Evolutionary conservation across 345 rosid species (phyloP).

Genomic region (Ricinus communis): DNA sequence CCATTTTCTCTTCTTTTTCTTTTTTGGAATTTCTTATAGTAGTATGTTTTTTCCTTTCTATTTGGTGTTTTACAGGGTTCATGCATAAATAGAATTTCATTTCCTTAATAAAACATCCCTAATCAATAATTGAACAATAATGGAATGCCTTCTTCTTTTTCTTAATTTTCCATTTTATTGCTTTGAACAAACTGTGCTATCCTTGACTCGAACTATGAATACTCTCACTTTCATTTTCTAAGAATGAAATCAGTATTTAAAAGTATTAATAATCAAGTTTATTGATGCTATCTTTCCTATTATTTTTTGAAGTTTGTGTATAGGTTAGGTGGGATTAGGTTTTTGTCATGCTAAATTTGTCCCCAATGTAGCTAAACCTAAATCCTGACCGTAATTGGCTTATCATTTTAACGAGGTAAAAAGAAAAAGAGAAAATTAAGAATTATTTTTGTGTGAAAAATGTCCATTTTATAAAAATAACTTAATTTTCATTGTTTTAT

Average conservation of each 20-base stretch:
- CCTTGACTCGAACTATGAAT: neutral
- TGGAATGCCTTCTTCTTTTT: neutral
- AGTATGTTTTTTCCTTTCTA: slow-evolving; percentile 18
- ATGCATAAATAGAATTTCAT: neutral
- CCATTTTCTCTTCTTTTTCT: neutral
- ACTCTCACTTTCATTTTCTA: neutral
- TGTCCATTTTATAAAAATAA: too few relatives aligned
- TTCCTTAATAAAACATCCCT: neutral
- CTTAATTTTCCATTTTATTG: neutral
- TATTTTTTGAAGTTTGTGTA: too few relatives aligned
- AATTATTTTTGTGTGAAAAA: too few relatives aligned
- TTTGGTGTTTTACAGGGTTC: neutral
- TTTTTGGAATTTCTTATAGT: neutral
- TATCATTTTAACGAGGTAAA: too few relatives aligned
- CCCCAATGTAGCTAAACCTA: too few relatives aligned
- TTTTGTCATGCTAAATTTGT: slow-evolving; percentile 7
- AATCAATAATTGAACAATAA: slow-evolving; percentile 23
- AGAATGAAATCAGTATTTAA: neutral
- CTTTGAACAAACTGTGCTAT: neutral
- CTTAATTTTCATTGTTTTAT: too few relatives aligned
- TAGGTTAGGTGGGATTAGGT: slow-evolving; percentile 34
- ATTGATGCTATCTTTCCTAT: too few relatives aligned
- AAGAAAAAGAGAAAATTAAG: too few relatives aligned
- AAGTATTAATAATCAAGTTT: neutral
- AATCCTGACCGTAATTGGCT: too few relatives aligned